Percentiles rank a stretch among this genome's conserved stretches.
These are phyloP conservation scores for Suaeda aralocaspica DNA, from an alignment of 148 eudicot species.

Conservation along the genomic window DNA sequence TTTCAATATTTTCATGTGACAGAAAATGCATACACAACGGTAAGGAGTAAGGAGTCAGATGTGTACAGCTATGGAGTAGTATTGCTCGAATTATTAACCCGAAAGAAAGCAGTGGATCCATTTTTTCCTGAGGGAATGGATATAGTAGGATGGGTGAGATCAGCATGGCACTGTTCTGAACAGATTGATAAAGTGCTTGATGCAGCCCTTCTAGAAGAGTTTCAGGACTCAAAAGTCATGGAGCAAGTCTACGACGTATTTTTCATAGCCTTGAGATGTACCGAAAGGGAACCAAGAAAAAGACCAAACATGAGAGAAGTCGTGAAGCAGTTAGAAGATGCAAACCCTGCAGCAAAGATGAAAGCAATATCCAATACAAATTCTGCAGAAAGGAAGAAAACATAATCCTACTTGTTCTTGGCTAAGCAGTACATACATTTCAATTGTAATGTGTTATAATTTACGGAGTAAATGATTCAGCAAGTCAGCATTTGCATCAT, in stretches of 20 bases:
- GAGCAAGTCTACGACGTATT: conserved; percentile 58
- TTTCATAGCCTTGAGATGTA: conserved; percentile 61
- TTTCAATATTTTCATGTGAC: conserved; percentile 20
- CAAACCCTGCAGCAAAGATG: conserved; percentile 19
- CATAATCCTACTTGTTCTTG: conserved; percentile 8
- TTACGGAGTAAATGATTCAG: background rate
- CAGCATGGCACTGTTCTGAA: conserved; percentile 41
- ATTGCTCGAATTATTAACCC: conserved; percentile 60
- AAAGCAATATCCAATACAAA: conserved; percentile 5
- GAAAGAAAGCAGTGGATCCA: conserved; percentile 52
- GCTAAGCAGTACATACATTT: background rate
- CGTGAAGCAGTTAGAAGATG: conserved; percentile 52
- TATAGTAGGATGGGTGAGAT: conserved; percentile 52
- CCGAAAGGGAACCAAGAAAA: conserved; percentile 52
- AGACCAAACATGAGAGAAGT: conserved; percentile 84
- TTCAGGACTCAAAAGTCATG: conserved; percentile 39
- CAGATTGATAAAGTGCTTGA: conserved; percentile 52
- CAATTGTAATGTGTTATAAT: background rate
- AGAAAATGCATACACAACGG: conserved; percentile 68
- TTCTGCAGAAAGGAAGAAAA: background rate
- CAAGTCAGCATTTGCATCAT: background rate
- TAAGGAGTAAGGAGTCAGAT: conserved; percentile 56
- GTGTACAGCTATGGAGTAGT: conserved; percentile 90
- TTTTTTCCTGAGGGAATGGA: conserved; percentile 43
- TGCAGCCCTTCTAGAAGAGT: conserved; percentile 45